Base-by-base conservation (phyloP, 176 grass and related monocot genomes). In the Ampelocalamus luodianensis region DNA sequence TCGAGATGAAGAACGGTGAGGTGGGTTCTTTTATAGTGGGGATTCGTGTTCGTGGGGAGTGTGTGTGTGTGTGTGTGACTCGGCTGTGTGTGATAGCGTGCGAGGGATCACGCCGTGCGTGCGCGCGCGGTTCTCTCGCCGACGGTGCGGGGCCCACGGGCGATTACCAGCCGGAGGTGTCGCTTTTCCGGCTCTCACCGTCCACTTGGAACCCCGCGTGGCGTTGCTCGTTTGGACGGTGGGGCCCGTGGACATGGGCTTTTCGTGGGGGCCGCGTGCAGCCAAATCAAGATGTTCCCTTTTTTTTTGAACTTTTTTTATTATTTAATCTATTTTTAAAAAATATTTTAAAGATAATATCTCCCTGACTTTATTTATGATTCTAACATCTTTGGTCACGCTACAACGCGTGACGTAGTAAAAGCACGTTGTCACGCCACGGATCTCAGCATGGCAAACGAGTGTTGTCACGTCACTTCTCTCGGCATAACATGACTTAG, bases 21-120 rank as follows among this genome's bases (percentile, higher is more conserved):
- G 80, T 17, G 51, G 74, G 73, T 15, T 68, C 26, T 78, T 64
- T 77, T 77, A 71, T 72, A 29, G 54, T 16, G 68, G 65, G 68
- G 24, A 72, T 83, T 58, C 68, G 54, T 26, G 80, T 56, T 44
- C 49, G 36, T 40, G 61, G 18, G 58, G 6, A 49, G 79, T 14
- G 65, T 37, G 32, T 34, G 32, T 2, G 32, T 2, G 32, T 2
- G 2, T 20, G 66, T 22, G 79, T 82, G 66, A 82, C 50, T 44
- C 36, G 23, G 63, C 20, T 58, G 76, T 26, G 75, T 23, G 59
- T 5, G 76, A 6, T 20, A 32, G 76, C 4, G 50, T 12, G 79
- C 60, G 59, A 16, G n/a, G 29, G 66, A 59, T 62, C 65, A 26
- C 65, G 16, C n/a, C 65, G 65, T 24, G 20, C 14, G n/a, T 29